Conservation (phyloP, 441 rosid genomes). For the Croton setiger region DNA sequence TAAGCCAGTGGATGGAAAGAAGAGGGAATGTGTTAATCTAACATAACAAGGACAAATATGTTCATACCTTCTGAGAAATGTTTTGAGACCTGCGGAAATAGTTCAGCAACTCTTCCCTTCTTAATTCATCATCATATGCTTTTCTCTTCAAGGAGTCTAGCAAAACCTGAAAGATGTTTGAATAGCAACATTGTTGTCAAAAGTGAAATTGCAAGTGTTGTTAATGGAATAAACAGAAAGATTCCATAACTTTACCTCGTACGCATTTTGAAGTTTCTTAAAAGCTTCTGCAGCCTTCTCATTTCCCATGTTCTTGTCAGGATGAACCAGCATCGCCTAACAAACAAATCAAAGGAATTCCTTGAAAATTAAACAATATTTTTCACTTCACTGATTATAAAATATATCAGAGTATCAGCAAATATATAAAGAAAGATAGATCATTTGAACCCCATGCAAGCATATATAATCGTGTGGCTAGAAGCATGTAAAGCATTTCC, state of each 20-base stretch:
- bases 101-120: slow-evolving; percentile 79
- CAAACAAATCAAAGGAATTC: slow-evolving; percentile 10
- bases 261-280: slow-evolving; percentile 97
- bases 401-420: slow-evolving; percentile 12
- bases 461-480: slow-evolving; percentile 6
- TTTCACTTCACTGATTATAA: slow-evolving; percentile 5
- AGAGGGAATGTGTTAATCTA: slow-evolving; percentile 10
- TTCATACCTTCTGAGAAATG: slow-evolving; percentile 67
- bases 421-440: not conserved
- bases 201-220: slow-evolving; percentile 11
- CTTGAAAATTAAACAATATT: not conserved
- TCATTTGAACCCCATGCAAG: not conserved
- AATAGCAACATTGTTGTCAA: slow-evolving; percentile 6
- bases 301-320: slow-evolving; percentile 98
- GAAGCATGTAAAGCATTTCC: slow-evolving; percentile 4
- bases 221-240: slow-evolving; percentile 4
- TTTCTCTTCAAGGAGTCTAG: slow-evolving; percentile 79
- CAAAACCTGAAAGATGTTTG: slow-evolving; percentile 44
- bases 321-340: slow-evolving; percentile 98
- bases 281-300: slow-evolving; percentile 98
- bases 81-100: slow-evolving; percentile 71
- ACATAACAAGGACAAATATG: not conserved
- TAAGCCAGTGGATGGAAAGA: not conserved
- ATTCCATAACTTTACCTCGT: slow-evolving; percentile 56
- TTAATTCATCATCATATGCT: slow-evolving; percentile 80